Evolutionary conservation across 2,329 filamentous ascomycete genomes (phyloP).

Genomic region (Pseudocercospora macadamiae): DNA sequence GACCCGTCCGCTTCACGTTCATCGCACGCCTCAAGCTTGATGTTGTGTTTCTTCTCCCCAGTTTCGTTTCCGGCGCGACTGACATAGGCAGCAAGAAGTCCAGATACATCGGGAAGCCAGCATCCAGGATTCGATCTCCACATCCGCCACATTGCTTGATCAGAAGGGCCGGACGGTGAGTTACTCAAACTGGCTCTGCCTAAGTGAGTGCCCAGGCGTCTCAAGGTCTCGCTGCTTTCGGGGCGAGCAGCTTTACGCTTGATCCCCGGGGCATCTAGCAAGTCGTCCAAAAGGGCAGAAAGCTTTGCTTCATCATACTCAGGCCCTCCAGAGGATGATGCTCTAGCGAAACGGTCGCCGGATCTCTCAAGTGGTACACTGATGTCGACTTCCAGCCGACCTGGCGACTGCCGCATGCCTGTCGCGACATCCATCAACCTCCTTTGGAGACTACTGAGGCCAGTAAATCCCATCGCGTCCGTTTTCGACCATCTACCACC

Average conservation of each 20-base stretch:
- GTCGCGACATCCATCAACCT: slow-evolving; percentile 25
- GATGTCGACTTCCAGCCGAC: not conserved
- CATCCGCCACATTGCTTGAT: slow-evolving; percentile 23
- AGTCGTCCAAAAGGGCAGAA: slow-evolving; percentile 32
- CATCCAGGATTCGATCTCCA: slow-evolving; percentile 27
- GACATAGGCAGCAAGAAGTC: slow-evolving; percentile 20
- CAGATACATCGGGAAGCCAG: slow-evolving; percentile 28
- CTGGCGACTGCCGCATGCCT: not conserved
- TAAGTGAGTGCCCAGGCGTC: not conserved
- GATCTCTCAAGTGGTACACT: not conserved
- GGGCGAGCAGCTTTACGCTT: slow-evolving; percentile 20
- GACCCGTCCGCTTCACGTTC: not conserved
- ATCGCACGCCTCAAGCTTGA: not conserved
- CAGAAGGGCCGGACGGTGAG: slow-evolving; percentile 6
- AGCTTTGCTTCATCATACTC: slow-evolving; percentile 37
- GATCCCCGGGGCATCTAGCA: slow-evolving; percentile 35
- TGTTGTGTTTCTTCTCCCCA: not conserved
- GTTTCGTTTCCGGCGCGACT: not conserved
- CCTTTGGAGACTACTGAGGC: slow-evolving; percentile 31
- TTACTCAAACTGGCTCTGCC: not conserved
- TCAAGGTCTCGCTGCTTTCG: not conserved
- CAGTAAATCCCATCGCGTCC: not conserved
- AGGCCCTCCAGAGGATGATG: slow-evolving; percentile 13
- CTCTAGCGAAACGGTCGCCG: not conserved
- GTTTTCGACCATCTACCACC: slow-evolving; percentile 11